Base-by-base conservation (phyloP, 768 basidiomycete species). In the Hypholoma fasciculare region DNA sequence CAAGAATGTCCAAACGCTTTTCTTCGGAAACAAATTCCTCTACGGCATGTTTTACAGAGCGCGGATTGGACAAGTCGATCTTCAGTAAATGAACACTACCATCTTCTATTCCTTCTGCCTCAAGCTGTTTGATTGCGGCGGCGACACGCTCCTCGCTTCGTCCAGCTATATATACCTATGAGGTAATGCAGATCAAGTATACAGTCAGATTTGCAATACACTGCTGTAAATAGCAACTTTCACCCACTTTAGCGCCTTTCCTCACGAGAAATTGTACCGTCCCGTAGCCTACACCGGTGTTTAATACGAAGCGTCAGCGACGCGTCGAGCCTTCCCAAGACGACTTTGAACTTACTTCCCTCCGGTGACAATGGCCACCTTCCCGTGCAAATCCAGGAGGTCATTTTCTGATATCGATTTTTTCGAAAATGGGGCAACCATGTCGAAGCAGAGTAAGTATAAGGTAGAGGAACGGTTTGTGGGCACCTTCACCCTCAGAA, bases 341-440 rank as follows among this genome's bases (percentile, higher is more conserved):
- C 13, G 23, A 14, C 16, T 13, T 14, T 13, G 13, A 7, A 69
- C 74, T 49, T 49, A 78, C 79, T 76, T 79, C 52, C 80, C 82
- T 9, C 83, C 83, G 0, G 80, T 81, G 34, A 83, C 78, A 17
- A 84, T 63, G 0, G 72, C 77, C 2, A 82, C 77, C 57, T 77
- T 80, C 17, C 78, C 80, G 0, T 65, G 71, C 6, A 82, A 69
- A 64, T 82, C 76, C n/a, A 74, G 71, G 16, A 82, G 70, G 54
- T 83, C 82, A n/a, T 63, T 67, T n/a, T 67, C 69, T 1, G 73
- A 69, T 52, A 73, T 62, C 44, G 70, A 56, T 34, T 50, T 62
- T 27, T 39, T 39, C 16, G 38, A n/a, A 11, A n/a, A 39, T 11
- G 38, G 5, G 5, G 38, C 16, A 39, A 5, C 2, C 38, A n/a